phyloP scores from a whole-genome alignment of 495 filamentous ascomycete genomes.

The Parathielavia appendiculata region DNA sequence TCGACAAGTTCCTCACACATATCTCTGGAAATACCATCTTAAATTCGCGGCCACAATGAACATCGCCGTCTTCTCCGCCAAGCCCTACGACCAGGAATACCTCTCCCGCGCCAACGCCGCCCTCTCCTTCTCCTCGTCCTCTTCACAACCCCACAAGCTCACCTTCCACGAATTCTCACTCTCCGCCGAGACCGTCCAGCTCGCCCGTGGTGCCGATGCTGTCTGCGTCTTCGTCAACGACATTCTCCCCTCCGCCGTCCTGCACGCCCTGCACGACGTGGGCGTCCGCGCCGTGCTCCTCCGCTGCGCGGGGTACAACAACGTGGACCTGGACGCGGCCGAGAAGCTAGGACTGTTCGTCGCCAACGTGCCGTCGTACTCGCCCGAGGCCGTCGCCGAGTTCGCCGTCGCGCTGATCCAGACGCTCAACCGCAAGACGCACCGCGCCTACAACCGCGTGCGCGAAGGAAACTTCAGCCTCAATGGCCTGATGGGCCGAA shows the following conservation, averaged over 20 bases:
- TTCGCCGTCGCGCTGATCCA: conserved; percentile 63
- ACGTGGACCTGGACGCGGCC: conserved; percentile 56
- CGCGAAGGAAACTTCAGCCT: conserved; percentile 68
- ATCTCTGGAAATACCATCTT: too few species aligned
- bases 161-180: conserved; percentile 55
- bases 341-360: conserved; percentile 56
- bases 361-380: conserved; percentile 63
- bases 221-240: conserved; percentile 73
- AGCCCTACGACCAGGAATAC: conserved; percentile 55
- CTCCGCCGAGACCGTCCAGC: conserved; percentile 49
- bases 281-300: conserved; percentile 56
- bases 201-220: conserved; percentile 51
- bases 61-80: conserved; percentile 57
- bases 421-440: conserved; percentile 65
- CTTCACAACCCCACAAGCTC: conserved; percentile 31
- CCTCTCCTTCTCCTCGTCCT: conserved; percentile 4
- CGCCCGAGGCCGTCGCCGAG: conserved; percentile 68
- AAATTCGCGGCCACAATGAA: conserved; percentile 38
- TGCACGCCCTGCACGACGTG: conserved; percentile 41
- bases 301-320: conserved; percentile 68
- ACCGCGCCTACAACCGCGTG: conserved; percentile 66
- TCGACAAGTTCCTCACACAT: too few species aligned
- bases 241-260: conserved; percentile 46
- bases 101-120: conserved; percentile 37
- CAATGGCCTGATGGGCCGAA: conserved; percentile 58